Evolutionary conservation across 139 green algal genomes (phyloP), one percentile per base, ranked within the genome.

Genomic region (Tetradesmus obliquus): DNA sequence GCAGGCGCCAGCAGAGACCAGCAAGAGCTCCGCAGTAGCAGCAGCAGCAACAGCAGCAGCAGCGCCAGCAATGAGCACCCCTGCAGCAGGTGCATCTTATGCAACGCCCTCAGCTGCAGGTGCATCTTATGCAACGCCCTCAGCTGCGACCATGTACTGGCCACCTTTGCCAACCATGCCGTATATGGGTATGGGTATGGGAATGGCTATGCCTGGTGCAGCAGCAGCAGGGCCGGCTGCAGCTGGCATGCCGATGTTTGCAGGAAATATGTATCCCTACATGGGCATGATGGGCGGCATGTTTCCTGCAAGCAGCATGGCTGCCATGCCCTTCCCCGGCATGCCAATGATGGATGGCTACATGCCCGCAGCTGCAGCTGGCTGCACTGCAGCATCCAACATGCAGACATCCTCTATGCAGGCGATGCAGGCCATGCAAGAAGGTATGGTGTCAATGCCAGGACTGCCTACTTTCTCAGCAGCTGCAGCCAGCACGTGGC

Each of bases 201-300:
- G n/a, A 2, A 79, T 88, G 58, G 57, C 58, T 17, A 87, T 87
- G 55, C 20, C 4, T 51, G 81, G 81, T 17, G 12, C 82, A 55
- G 20, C 82, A 74, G 17, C 54, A 45, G 19, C 20, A 20, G 54
- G 82, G 4, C 3, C 79, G 5, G 79, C 24, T 20, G 19, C 82
- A 74, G 82, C 82, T 20, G 82, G 55, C 82, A 74, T 87, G 55
- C 20, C n/a, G 1, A 87, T 74, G 82, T 87, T 45, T 58, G 45
- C 82, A 51, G 81, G 81, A 69, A 54, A 54, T 54, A 86, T 86
- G 81, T 71, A 45, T 13, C 12, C 82, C 22, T 55, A 55, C 8
- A 60, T 24, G 45, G 45, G 45, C 7, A 88, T 88, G 82, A 66
- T 66, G 53, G 20, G 15, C 13, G 6, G 19, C 55, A 88, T 88